Evolutionary conservation across 2,329 filamentous ascomycete species (phyloP).

Genomic region (Calonectria crousiana): DNA sequence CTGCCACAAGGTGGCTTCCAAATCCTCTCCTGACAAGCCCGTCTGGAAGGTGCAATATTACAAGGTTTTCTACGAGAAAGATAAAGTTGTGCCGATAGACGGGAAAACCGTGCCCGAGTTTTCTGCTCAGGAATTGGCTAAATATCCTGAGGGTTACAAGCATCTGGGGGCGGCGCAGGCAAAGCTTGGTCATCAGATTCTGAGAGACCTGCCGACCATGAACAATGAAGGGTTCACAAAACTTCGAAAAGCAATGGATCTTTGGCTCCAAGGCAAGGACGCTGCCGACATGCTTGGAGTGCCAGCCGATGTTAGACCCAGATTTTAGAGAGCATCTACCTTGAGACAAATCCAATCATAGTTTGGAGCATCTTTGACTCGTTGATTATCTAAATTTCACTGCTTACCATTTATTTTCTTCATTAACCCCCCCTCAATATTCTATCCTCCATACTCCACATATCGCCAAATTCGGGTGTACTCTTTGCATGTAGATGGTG

Average conservation of each 20-base stretch:
- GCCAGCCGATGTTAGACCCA: neutral
- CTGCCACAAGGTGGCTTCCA: slow-evolving; percentile 43
- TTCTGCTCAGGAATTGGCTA: slow-evolving; percentile 50
- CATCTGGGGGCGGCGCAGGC: slow-evolving; percentile 61
- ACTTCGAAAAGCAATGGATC: slow-evolving; percentile 5
- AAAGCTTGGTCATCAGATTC: slow-evolving; percentile 57
- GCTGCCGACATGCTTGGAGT: neutral
- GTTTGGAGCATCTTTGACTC: neutral
- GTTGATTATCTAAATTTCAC: neutral
- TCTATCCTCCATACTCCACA: neutral
- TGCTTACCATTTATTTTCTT: neutral
- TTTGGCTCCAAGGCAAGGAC: slow-evolving; percentile 1
- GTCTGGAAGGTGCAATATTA: slow-evolving; percentile 58
- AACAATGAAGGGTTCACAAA: neutral
- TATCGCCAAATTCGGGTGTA: neutral
- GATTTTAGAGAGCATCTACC: neutral
- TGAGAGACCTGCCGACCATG: slow-evolving; percentile 7
- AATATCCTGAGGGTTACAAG: slow-evolving; percentile 59
- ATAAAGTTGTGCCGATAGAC: slow-evolving; percentile 61
- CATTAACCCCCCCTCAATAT: neutral
- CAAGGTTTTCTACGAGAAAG: slow-evolving; percentile 64
- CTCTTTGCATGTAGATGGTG: neutral
- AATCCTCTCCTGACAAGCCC: slow-evolving; percentile 3
- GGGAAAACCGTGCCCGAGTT: slow-evolving; percentile 55
- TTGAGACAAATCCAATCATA: neutral